Base-by-base conservation (phyloP, 179 eudicot species). In the Beta macrorhiza region DNA sequence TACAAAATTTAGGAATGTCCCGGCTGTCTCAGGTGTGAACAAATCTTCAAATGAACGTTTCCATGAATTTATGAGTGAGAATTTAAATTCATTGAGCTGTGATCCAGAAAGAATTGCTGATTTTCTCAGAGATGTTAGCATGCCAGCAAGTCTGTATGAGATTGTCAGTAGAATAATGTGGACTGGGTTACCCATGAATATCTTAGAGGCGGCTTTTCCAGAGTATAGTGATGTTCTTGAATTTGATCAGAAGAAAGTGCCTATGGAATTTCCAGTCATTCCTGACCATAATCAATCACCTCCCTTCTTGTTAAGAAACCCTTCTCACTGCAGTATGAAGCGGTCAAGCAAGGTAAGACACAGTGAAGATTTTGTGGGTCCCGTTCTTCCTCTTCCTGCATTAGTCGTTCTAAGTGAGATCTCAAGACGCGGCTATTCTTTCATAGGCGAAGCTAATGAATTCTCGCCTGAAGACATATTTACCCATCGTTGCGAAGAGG, bases 101-200 rank as follows among this genome's bases (percentile, higher is more conserved):
- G 78, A 68, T 80, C 83, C 81, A 49, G 74, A 84, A 74, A 81
- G 73, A 29, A 62, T 85, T 67, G 80, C 84, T 75, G 88, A 90
- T 80, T 78, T 87, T 74, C 69, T 91, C 49, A 83, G 83, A 79
- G 91, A 87, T 79, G 86, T 84, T 72, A 74, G 76, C 75, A 76
- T 86, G 80, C 92, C 92, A 15, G 87, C 82, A 59, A 94, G 91
- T 82, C 68, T 94, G 19, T 84, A 88, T 29, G 96, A 94, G 81
- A 87, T 91, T 84, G 90, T 91, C 56, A 73, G 79, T 77, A 87
- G 86, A 76, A 76, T 81, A 44, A 72, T 86, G 63, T 93, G 92
- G 92, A 80, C 87, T 5, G 67, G 79, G 59, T 85, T 94, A 82
- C 94, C 98, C 58, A 76, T 80, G 59, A 78, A 83, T 85, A 84